phyloP scores from a whole-genome alignment of 352 stramenopile genomes.

The Phytopythium ostracodes region DNA sequence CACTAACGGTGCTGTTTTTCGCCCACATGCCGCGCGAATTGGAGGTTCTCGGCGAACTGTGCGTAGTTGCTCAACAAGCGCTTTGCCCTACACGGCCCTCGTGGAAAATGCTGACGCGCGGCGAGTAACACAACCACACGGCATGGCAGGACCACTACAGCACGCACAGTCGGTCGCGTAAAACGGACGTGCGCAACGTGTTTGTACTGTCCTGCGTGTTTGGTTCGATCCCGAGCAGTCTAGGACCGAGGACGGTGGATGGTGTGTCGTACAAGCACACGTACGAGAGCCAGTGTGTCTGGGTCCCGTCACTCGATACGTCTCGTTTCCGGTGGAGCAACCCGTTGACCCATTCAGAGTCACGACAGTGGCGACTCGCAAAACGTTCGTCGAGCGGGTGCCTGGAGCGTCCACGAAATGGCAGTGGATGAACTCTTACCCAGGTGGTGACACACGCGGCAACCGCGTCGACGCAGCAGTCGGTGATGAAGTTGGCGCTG shows the following conservation, averaged over 20 bases:
- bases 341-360: slow-evolving; percentile 42
- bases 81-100: slow-evolving; percentile 14
- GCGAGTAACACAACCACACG: neutral
- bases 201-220: neutral
- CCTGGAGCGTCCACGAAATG: slow-evolving; percentile 11
- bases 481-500: neutral
- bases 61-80: slow-evolving; percentile 25
- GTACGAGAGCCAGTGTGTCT: slow-evolving; percentile 28
- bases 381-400: slow-evolving; percentile 32
- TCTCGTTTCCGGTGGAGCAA: slow-evolving; percentile 28
- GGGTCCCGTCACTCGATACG: slow-evolving; percentile 22
- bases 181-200: neutral
- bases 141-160: slow-evolving; percentile 23
- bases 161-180: neutral
- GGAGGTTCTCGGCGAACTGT: slow-evolving; percentile 34
- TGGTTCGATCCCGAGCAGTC: neutral
- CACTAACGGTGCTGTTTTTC: slow-evolving; percentile 40
- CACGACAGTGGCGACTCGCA: slow-evolving; percentile 11
- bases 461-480: slow-evolving; percentile 45
- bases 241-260: slow-evolving; percentile 17
- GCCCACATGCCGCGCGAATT: slow-evolving; percentile 32
- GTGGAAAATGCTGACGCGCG: slow-evolving; percentile 8
- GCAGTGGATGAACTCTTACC: slow-evolving; percentile 47
- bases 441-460: slow-evolving; percentile 25
- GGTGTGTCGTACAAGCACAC: slow-evolving; percentile 10